Base-by-base conservation (phyloP, 2,329 filamentous ascomycete genomes). In the Trichocomaceae sp. region DNA sequence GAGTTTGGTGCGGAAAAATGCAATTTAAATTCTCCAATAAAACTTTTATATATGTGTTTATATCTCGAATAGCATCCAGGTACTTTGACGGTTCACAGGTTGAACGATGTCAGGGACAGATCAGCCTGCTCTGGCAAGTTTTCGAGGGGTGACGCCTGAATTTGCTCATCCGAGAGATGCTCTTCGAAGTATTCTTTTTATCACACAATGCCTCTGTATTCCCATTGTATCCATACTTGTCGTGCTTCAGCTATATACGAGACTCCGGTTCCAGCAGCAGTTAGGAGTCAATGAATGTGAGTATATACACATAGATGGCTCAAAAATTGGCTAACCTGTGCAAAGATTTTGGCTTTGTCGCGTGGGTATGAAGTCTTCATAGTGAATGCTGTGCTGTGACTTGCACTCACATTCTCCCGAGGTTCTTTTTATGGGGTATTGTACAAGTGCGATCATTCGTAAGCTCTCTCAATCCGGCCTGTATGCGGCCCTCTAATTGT, bases 121-220 rank as follows among this genome's bases (percentile, higher is more conserved):
- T 12, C 19, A 13, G 20, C 53, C 50, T 22, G 53, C 52, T 45
- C 50, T 58, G 20, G 51, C 47, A 22, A 60, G 59, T 20, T 62
- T 62, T 8, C 39, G 59, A 6, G 55, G 60, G 13, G 55, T 60
- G 13, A 55, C 31, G 20, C 52, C 62, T 13, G 55, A 62, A 50
- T 61, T 63, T 33, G 53, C 53, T 8, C 50, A 65, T 37, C 64
- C 64, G 6, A 54, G 57, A 13, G 66, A 69, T 63, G 60, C 59
- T 17, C 52, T 70, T 15, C 51, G 63, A 47, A 71, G 64, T 0
- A 54, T 71, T 45, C 71, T 68, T 55, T 52, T 71, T 2, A 63
- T 70, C 26, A 71, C 68, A 15, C 68, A 73, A 61, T 62, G 58
- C 41, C 60, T 72, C 12, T 72, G 67, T 55, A 67, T 73, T 42